Evolutionary conservation across 352 stramenopile species (phyloP).

Genomic region (Globisporangium irregulare): DNA sequence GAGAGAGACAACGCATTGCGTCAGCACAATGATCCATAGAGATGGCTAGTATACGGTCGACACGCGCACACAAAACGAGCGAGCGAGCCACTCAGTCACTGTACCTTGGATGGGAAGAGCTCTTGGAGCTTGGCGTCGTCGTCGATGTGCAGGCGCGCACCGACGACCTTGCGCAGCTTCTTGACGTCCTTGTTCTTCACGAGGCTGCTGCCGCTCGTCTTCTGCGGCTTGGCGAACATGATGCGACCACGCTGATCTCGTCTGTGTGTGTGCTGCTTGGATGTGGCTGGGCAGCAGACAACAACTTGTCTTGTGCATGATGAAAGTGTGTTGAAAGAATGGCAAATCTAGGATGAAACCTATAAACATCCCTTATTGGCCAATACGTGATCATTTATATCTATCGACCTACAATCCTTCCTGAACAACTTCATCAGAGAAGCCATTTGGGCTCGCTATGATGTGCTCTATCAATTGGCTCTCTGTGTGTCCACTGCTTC

Average conservation of each 20-base stretch:
- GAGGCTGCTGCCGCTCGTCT: constrained; percentile 74
- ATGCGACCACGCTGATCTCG: constrained; percentile 15
- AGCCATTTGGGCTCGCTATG: neutral
- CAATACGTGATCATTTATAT: neutral
- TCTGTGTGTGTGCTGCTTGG: neutral
- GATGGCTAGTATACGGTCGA: neutral
- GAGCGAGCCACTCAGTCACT: neutral
- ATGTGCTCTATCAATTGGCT: neutral
- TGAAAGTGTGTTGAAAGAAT: neutral
- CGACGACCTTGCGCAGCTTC: constrained; percentile 72
- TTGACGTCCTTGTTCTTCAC: constrained; percentile 86
- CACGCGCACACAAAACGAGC: neutral
- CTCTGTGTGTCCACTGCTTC: neutral
- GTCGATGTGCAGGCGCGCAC: constrained; percentile 30
- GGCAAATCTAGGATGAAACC: neutral
- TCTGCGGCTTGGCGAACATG: constrained; percentile 82
- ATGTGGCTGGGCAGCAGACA: neutral
- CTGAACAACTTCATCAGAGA: neutral
- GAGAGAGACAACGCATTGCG: neutral
- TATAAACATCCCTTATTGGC: neutral
- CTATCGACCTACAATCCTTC: neutral
- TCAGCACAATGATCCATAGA: neutral
- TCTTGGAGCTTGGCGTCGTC: constrained; percentile 39
- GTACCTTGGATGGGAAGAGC: constrained; percentile 47
- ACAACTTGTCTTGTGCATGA: neutral